Evolutionary conservation across 2,329 filamentous ascomycete species (phyloP), one percentile per base, ranked within the genome.

Genomic region (Penicillium glabrum): DNA sequence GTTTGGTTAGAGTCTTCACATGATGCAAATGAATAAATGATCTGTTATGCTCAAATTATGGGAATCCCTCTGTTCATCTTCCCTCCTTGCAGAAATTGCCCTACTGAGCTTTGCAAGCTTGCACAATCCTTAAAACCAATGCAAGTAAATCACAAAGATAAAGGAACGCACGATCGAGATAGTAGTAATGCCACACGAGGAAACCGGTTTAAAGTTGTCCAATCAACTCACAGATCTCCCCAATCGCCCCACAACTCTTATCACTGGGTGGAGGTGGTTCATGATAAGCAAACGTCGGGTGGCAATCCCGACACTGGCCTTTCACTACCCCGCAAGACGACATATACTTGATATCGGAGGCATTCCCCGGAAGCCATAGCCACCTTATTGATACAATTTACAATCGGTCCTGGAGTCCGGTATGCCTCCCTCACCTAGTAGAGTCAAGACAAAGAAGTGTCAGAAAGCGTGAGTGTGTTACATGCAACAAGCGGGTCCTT

Each of bases 281-380:
- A n/a, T 47, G 61, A 64, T 63, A 63, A 63, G 53, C 29, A 41
- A 44, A 53, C 10, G 54, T 64, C 63, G 63, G 63, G 58, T 43
- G 53, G 37, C 26, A 35, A 21, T 59, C 53, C 63, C 63, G 63
- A 48, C 26, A 21, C 43, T 35, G 33, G 59, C 55, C 59, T 52
- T 57, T 59, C 57, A 9, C 33, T 45, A 46, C 46, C 35, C 48
- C 52, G 52, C 52, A 7, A 31, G 10, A 35, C 35, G 3, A 31
- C 31, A 33, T 39, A 13, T 43, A 49, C 24, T 60, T 53, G 51
- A 56, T 54, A 57, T 64, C 61, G 61, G 63, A 53, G 29, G n/a
- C n/a, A 29, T n/a, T n/a, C 33, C 44, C 56, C 60, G 60, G 54
- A 39, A 41, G 45, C 24, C 49, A 21, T 48, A 16, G 27, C 23